Conservation (phyloP, 2,329 filamentous ascomycete genomes). For the Coniochaeta prunicola region DNA sequence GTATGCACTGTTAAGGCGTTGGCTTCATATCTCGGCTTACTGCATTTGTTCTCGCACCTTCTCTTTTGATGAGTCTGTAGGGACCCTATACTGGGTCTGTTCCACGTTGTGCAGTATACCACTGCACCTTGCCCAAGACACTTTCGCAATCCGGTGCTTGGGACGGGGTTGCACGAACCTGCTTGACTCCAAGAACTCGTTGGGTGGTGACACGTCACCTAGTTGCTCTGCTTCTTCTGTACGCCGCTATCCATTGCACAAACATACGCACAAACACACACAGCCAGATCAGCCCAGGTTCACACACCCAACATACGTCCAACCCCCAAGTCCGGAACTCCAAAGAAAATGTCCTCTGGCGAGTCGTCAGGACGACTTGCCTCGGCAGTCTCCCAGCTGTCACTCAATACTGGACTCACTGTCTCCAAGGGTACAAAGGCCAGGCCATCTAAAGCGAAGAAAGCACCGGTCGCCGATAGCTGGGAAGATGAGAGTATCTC, state of each 20-base stretch:
- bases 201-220: neutral
- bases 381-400: neutral
- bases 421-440: neutral
- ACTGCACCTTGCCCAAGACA: neutral
- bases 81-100: neutral
- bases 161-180: neutral
- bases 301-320: too few species aligned
- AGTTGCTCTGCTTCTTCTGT: neutral
- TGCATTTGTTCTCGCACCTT: neutral
- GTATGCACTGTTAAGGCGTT: neutral
- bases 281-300: neutral
- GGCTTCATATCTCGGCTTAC: neutral
- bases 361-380: neutral
- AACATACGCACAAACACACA: neutral
- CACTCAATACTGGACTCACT: neutral
- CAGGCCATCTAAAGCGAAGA: conserved; percentile 11
- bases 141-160: neutral
- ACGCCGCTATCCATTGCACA: neutral
- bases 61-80: neutral
- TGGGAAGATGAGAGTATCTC: conserved; percentile 17
- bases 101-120: neutral
- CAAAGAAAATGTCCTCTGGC: neutral
- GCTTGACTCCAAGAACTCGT: neutral
- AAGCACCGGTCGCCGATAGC: conserved; percentile 16
- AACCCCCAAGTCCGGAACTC: neutral